phyloP scores from a whole-genome alignment of 73 alveolate genomes.

The Stentor roeselii region DNA sequence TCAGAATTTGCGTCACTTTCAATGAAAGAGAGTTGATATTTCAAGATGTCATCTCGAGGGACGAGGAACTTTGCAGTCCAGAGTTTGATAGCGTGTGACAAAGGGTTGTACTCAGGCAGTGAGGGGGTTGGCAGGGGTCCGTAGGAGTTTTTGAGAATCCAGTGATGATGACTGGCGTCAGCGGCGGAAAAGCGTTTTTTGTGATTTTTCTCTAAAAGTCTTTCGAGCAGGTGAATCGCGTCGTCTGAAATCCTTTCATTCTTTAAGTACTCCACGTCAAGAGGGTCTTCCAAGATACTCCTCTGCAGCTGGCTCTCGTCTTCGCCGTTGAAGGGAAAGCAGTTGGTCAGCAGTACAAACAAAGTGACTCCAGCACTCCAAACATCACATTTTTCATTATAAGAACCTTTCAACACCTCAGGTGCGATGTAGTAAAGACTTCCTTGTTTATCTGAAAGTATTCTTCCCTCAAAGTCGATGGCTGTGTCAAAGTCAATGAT shows the following conservation, averaged over 20 bases:
- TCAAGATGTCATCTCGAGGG: not conserved
- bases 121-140: not conserved
- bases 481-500: slow-evolving; percentile 36
- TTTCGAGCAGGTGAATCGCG: not conserved
- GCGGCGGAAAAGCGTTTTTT: not conserved
- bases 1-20: not conserved
- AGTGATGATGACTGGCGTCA: not conserved
- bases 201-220: not conserved
- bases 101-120: not conserved
- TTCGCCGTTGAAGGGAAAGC: slow-evolving; percentile 21
- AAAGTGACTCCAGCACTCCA: slow-evolving; percentile 19
- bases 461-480: not conserved
- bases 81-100: not conserved
- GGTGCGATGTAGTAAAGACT: slow-evolving; percentile 28
- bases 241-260: not conserved
- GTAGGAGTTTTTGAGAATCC: not conserved
- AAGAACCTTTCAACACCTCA: slow-evolving; percentile 20
- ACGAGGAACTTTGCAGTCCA: not conserved
- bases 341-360: not conserved
- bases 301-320: not conserved
- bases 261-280: not conserved
- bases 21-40: not conserved
- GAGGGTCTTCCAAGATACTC: not conserved
- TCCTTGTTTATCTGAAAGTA: slow-evolving; percentile 24
- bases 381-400: slow-evolving; percentile 21